Evolutionary conservation across 2,329 filamentous ascomycete genomes (phyloP).

Genomic region (Tolypocladium inflatum): DNA sequence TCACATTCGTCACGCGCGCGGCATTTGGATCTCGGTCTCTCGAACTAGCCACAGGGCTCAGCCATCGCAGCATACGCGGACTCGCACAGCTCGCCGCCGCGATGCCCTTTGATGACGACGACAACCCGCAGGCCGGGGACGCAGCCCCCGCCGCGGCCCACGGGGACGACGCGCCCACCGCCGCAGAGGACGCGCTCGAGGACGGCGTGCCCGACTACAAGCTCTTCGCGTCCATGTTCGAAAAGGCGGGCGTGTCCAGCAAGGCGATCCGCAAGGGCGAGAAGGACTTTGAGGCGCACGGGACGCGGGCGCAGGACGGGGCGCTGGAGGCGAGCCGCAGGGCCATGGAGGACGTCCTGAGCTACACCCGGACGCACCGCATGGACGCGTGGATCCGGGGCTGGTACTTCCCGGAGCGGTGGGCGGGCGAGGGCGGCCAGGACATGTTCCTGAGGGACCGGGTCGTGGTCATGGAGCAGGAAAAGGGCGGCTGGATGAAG

Average conservation of each 20-base stretch:
- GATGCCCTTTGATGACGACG: conserved; percentile 37
- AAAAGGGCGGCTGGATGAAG: conserved; percentile 63
- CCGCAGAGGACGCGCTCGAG: conserved; percentile 51
- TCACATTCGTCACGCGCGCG: not conserved
- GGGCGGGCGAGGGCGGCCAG: conserved; percentile 21
- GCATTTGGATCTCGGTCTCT: not conserved
- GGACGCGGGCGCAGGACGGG: conserved; percentile 69
- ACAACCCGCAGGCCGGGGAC: conserved; percentile 20
- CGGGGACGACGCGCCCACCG: conserved; percentile 15
- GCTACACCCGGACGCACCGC: conserved; percentile 66
- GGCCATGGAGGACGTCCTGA: conserved; percentile 83
- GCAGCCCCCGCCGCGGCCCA: conserved; percentile 7
- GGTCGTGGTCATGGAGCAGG: conserved; percentile 60
- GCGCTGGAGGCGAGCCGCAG: conserved; percentile 71
- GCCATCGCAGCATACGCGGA: not conserved
- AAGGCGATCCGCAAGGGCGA: conserved; percentile 81
- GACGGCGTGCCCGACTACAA: conserved; percentile 86
- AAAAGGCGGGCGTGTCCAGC: conserved; percentile 39
- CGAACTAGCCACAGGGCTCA: not conserved
- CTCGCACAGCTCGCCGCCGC: not conserved
- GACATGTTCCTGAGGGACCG: conserved; percentile 28
- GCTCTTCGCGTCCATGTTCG: conserved; percentile 49
- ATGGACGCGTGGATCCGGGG: conserved; percentile 57
- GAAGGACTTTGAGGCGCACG: conserved; percentile 95
- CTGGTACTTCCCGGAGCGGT: conserved; percentile 61